A percentile compares a stretch with the other conserved stretches of the same genome.
These are phyloP conservation scores for Fusarium nematophilum DNA, from an alignment of 2,329 filamentous ascomycete genomes.

Conservation along the genomic window DNA sequence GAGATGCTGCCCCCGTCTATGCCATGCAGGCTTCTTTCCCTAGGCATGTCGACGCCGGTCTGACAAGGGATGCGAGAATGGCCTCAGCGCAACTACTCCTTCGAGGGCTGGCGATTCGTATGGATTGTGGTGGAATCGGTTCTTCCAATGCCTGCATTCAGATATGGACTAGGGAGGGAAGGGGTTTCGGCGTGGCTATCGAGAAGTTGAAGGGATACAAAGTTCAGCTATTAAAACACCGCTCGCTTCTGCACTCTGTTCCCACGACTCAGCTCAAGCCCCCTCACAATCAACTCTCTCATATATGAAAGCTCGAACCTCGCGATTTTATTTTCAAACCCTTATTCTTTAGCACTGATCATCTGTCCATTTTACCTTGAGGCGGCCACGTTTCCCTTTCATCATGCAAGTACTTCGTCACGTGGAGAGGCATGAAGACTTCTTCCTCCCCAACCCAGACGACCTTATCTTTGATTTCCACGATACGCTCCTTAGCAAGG, in stretches of 20 bases:
- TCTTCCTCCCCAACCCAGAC: constrained; percentile 10
- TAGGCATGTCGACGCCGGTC: neutral
- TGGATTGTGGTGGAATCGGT: neutral
- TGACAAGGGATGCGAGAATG: neutral
- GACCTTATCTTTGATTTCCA: neutral
- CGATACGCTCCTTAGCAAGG: neutral
- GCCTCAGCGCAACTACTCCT: neutral
- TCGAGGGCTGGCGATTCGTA: neutral
- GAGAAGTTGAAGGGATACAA: neutral
- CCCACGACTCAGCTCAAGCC: neutral
- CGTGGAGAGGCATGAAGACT: constrained; percentile 16
- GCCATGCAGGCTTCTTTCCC: no score
- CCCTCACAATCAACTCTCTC: neutral
- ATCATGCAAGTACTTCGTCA: constrained; percentile 13
- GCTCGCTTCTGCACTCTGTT: neutral
- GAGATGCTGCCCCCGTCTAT: neutral
- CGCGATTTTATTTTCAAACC: neutral
- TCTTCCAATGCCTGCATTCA: neutral
- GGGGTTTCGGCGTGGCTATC: neutral
- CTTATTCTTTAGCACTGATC: neutral
- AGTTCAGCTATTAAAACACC: neutral
- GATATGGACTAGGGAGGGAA: neutral
- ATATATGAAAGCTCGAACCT: no score
- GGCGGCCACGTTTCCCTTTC: neutral
- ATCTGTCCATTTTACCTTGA: neutral